phyloP scores from a whole-genome alignment of 1,284 basidiomycete species.

The Trichosporon ovoides region DNA sequence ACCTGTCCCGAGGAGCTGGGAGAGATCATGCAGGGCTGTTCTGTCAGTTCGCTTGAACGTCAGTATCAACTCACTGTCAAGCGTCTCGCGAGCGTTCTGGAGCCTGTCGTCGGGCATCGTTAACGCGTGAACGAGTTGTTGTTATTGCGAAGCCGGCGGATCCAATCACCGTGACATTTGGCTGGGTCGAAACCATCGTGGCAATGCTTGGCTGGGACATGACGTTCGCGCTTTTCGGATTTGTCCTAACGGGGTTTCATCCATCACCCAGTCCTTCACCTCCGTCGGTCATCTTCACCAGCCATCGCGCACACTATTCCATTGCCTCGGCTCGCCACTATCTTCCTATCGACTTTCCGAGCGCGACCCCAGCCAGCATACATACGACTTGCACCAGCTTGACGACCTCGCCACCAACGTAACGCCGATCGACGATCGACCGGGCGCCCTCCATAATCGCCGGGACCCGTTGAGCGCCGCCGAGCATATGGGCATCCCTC shows the following conservation, averaged over 20 bases:
- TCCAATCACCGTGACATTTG: neutral
- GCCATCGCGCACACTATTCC: no score
- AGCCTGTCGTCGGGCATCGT: constrained; percentile 25
- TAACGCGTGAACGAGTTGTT: neutral
- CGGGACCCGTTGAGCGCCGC: neutral
- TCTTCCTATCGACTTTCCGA: no score
- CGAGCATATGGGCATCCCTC: neutral
- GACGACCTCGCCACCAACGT: no score
- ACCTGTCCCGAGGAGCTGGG: constrained; percentile 45
- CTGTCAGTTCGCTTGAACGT: neutral
- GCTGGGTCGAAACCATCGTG: neutral
- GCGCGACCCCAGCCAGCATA: no score
- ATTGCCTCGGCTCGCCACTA: no score
- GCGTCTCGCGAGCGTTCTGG: constrained; percentile 44
- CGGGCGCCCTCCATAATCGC: no score
- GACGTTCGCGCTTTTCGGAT: neutral
- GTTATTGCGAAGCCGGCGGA: neutral
- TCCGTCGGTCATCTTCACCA: no score
- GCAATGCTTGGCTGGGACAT: neutral
- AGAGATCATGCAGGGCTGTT: constrained; percentile 42
- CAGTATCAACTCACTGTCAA: constrained; percentile 36
- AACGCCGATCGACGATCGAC: no score
- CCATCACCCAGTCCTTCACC: neutral
- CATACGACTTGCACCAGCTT: no score
- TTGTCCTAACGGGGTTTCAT: neutral